Base-by-base conservation (phyloP, 208 protist species). In the Leishmania tropica region DNA sequence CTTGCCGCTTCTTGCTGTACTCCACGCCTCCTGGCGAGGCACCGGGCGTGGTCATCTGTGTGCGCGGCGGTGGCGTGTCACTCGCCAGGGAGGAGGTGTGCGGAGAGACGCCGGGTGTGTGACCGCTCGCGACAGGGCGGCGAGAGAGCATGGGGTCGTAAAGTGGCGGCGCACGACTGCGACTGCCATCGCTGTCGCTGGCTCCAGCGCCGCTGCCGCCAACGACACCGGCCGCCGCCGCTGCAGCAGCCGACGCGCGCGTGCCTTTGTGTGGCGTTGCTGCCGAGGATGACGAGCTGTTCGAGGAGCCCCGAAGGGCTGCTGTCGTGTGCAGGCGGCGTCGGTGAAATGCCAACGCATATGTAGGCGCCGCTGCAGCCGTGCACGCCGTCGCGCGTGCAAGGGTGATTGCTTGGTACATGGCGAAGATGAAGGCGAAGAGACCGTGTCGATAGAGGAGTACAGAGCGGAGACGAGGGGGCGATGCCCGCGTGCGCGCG, bases 21-120 rank as follows among this genome's bases (percentile, higher is more conserved):
- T 96, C 82, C 84, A 97, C 94, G 51, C 92, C 94, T 21, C 92
- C 94, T 15, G 92, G 84, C 5, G 92, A 95, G 11, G 91, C 92
- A 10, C 81, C 94, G 0, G 92, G 94, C 0, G 89, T 95, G 0
- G 92, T 94, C 85, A 94, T 91, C 54, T 37, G 3, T 2, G 89
- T 83, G 1, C 92, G 87, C 35, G 85, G 78, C 19, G 92, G 87
- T 31, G 91, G 88, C 42, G 75, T 74, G 75, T 53, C 74, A 15
- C 76, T 86, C 24, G 75, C 72, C n/a, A 76, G 73, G 51, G 82
- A 80, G 79, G 79, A 84, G 79, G 80, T 53, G 85, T 83, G 83
- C 21, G 78, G 81, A n/a, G 79, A 84, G 60, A 85, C 64, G 56
- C 81, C 83, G 3, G 81, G 62, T 7, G 68, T 64, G 83, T 70